Base-by-base conservation (phyloP, 257 asterid species). In the Parsonsia alboflavescens region DNA sequence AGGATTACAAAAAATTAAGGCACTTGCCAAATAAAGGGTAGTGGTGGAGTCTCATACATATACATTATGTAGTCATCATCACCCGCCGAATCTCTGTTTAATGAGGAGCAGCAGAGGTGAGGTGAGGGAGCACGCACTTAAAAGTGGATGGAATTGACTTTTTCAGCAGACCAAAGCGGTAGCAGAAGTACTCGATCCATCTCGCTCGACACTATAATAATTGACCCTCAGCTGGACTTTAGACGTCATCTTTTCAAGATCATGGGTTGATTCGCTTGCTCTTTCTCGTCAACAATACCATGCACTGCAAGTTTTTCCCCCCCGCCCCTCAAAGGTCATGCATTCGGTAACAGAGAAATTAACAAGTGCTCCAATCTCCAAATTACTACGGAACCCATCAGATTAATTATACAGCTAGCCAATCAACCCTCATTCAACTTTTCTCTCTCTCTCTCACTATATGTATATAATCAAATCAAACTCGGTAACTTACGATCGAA, bases 191-290 rank as follows among this genome's bases (percentile, higher is more conserved):
- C 39, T 33, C 39, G 39, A 33, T 33, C 39, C 39, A 1, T 33
- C 39, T 22, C 26, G 52, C 58, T 36, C 71, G 50, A 30, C 77
- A 45, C 15, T 17, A 52, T 73, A 65, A 69, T 70, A 70, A 70
- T 70, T 76, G 75, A 59, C 19, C 52, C 63, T 57, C 33, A 73
- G 58, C 53, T 56, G 61, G 44, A 72, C 62, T 63, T 26, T 49
- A 24, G 21, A 76, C 77, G 86, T 86, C 86, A 79, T 71, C 79
- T 76, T 79, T 52, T 80, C 73, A 59, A 75, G 48, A 68, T 33
- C 39, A 70, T 84, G 75, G 68, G 75, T 67, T 75, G 77, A 76
- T 81, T 80, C 77, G 50, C 74, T 62, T 58, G 24, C 48, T 64
- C 69, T 63, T 77, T 71, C 26, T 52, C 69, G 62, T 58, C 76